Evolutionary conservation across 2,329 filamentous ascomycete species (phyloP), one percentile per base, ranked within the genome.

Genomic region (Calonectria henricotiae): DNA sequence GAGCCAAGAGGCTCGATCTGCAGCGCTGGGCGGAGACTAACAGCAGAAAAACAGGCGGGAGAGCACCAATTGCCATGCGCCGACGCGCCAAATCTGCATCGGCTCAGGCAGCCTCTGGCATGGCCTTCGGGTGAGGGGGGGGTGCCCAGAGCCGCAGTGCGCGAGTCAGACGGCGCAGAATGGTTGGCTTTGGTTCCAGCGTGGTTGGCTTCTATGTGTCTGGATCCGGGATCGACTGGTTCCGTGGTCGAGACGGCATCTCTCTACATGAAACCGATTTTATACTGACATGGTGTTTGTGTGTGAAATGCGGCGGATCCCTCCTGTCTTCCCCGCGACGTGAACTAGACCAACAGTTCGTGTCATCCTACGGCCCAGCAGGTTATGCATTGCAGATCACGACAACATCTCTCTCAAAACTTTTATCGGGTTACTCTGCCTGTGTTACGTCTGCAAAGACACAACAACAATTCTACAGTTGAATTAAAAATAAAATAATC

Each of bases 101-200:
- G 9, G 32, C 43, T 39, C 43, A 60, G 51, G 30, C 63, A 66
- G 51, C 41, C 30, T 58, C 51, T 27, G 39, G 39, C 55, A 41
- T 41, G 37, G 23, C n/a, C n/a, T 32, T 39, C 30, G 23, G 46
- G 63, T 54, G 51, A 43, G 63, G 51, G 51, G 51, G 39, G n/a
- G 25, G 47, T 60, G 32, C 43, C 43, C 41, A 41, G 64, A 61
- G 44, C 64, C 64, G 64, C 64, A 67, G 51, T 5, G 49, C 62
- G 17, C 63, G 63, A 65, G 63, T 65, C 64, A 67, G 43, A 17
- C 43, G n/a, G 43, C 20, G 51, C 41, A 47, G 37, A 23, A 37
- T 9, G 49, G 51, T 47, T 65, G 63, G 63, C 12, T 37, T 37
- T 37, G 8, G 8, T 37, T 37, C 41, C 25, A 54, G 51, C 63